These are phyloP conservation scores for Penicillium chermesinum DNA, from an alignment of 495 filamentous ascomycete genomes.

Conservation along the genomic window DNA sequence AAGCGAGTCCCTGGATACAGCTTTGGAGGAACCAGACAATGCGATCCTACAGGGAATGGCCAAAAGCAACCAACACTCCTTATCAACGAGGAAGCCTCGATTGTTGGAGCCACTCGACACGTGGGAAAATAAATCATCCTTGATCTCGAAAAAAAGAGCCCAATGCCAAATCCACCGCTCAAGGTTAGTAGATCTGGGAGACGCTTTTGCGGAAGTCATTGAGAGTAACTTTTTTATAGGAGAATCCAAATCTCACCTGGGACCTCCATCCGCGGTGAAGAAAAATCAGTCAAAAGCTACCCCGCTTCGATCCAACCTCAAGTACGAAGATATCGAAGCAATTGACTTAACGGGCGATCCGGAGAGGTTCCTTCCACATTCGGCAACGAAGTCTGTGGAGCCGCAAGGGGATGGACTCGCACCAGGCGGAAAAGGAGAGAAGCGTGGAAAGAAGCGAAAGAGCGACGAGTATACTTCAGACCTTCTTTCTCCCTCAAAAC, in stretches of 20 bases:
- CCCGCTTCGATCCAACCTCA: conserved; percentile 18
- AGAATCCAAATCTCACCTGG: conserved; percentile 9
- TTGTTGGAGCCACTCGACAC: conserved; percentile 35
- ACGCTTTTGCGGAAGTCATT: too few relatives aligned
- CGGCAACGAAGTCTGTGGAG: conserved; percentile 46
- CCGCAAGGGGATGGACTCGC: conserved; percentile 51
- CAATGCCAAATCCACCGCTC: conserved; percentile 10
- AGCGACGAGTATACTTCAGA: conserved; percentile 61
- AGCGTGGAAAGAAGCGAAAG: conserved; percentile 65
- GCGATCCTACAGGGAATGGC: conserved; percentile 48
- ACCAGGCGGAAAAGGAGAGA: conserved; percentile 36
- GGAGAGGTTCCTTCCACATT: conserved; percentile 35
- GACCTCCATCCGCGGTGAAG: conserved; percentile 18
- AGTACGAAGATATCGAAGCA: conserved; percentile 46
- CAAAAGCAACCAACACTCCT: conserved; percentile 47
- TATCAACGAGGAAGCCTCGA: conserved; percentile 47
- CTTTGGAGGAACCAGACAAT: conserved; percentile 20
- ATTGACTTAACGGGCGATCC: conserved; percentile 67
- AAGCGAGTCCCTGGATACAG: conserved; percentile 16
- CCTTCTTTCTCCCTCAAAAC: conserved; percentile 30
- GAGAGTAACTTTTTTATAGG: background rate
- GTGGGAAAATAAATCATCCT: conserved; percentile 13
- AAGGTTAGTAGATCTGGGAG: conserved; percentile 26
- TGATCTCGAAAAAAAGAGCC: conserved; percentile 26
- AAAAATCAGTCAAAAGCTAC: conserved; percentile 13